Evolutionary conservation across 208 protist genomes (phyloP), one percentile per base, ranked within the genome.

Genomic region (Acanthamoeba triangularis): DNA sequence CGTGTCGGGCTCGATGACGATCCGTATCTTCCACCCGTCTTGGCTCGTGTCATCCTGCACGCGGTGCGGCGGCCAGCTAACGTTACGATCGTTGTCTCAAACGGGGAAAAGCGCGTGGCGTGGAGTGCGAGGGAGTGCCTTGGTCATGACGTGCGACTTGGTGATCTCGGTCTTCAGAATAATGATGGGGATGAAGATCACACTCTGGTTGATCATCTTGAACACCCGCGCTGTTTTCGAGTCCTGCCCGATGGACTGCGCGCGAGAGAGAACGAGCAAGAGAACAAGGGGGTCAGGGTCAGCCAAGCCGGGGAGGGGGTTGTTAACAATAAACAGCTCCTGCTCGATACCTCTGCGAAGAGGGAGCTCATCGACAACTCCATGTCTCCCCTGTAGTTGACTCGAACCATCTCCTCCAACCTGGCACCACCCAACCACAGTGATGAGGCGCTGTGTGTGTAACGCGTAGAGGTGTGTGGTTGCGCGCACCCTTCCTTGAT

Each of bases 121-220:
- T 56, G 14, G 5, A 18, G 52, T 56, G 59, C 59, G 25, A 28
- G 1, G 59, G 25, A 28, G 20, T 49, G 52, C 72, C 72, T 80
- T 80, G 72, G 72, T 80, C 33, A 80, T 49, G 37, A 80, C 72
- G 6, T 49, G 72, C 10, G n/a, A n/a, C 37, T 80, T 41, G 30
- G 72, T 80, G 72, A 80, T 80, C 23, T 80, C 72, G 35, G 72
- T 80, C 37, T 80, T 80, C 35, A 80, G 72, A 16, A 80, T 25
- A 35, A 80, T 80, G 41, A 80, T 80, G 8, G 72, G 72, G 23
- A 80, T 80, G 72, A 80, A 80, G 41, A 80, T 80, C 37, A 80
- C 72, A 35, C 72, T 80, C 37, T 80, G 72, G 37, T 80, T 80
- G 14, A 80, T 80, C 72, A 80, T 80, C 41, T 80, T 80, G 72